Conservation (phyloP, 176 grass and related monocot species). For the Musa schizocarpa region DNA sequence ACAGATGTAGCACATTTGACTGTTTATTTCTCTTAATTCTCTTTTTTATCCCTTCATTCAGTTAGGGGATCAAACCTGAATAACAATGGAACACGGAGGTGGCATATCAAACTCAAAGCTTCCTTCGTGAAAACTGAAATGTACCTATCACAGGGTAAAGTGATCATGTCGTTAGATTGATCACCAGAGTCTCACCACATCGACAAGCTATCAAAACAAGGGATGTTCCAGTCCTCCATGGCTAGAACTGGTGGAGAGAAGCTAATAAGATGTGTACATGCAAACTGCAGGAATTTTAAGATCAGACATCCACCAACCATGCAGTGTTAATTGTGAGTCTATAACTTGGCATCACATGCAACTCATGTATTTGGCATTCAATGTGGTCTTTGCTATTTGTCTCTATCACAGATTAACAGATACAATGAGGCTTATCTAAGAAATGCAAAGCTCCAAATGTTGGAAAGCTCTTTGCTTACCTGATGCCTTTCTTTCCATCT, state of each 20-base stretch:
- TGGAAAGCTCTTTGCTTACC: slow-evolving; percentile 27
- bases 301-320: not conserved
- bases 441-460: slow-evolving; percentile 7
- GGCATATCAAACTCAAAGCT: slow-evolving; percentile 50
- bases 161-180: not conserved
- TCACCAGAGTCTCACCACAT: not conserved
- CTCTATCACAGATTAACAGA: not conserved
- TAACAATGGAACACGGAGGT: slow-evolving; percentile 54
- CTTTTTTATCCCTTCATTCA: not conserved
- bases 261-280: not conserved
- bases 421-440: not conserved
- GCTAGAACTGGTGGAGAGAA: not conserved
- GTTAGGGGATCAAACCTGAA: slow-evolving; percentile 35
- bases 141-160: slow-evolving; percentile 33
- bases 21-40: not conserved
- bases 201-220: not conserved
- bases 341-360: not conserved
- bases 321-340: not conserved
- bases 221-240: not conserved
- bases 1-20: not conserved
- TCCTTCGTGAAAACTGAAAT: slow-evolving; percentile 32
- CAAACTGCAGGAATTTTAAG: not conserved
- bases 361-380: too few relatives aligned
- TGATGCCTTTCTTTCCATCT: slow-evolving; percentile 84
- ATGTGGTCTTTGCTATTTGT: not conserved